Percentiles rank a stretch among this genome's conserved stretches.
Conservation (phyloP, 2,329 filamentous ascomycete species). For the Fusarium anguioides region DNA sequence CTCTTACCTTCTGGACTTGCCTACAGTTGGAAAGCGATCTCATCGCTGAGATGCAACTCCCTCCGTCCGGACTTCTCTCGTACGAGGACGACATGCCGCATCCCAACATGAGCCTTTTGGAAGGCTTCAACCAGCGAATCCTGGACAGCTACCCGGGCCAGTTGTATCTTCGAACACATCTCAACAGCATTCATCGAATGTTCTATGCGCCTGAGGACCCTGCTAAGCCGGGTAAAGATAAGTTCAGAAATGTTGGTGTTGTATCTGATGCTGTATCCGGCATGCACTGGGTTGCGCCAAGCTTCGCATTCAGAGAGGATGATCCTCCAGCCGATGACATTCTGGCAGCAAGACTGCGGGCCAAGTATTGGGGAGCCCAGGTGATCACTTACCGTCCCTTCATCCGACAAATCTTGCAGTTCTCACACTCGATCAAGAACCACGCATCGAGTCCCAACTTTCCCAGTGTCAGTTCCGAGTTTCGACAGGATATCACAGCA, state of each 20-base stretch:
- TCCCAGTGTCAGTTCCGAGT: slow-evolving; percentile 49
- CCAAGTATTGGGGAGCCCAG: slow-evolving; percentile 93
- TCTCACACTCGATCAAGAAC: slow-evolving; percentile 53
- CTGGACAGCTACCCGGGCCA: slow-evolving; percentile 71
- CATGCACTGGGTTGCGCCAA: slow-evolving; percentile 60
- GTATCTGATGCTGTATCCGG: slow-evolving; percentile 57
- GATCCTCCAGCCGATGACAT: slow-evolving; percentile 81
- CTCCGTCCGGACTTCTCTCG: slow-evolving; percentile 69
- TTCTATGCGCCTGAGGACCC: slow-evolving; percentile 62
- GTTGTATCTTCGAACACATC: slow-evolving; percentile 70
- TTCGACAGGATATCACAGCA: slow-evolving; percentile 51
- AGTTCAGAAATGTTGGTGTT: slow-evolving; percentile 60
- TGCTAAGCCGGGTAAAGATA: slow-evolving; percentile 48
- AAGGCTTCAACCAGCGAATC: slow-evolving; percentile 59
- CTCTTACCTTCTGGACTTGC: slow-evolving; percentile 92
- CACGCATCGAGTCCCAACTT: slow-evolving; percentile 51
- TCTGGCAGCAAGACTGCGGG: slow-evolving; percentile 83
- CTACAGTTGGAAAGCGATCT: slow-evolving; percentile 95
- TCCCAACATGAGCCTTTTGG: slow-evolving; percentile 64
- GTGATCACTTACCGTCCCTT: slow-evolving; percentile 91
- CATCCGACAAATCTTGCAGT: slow-evolving; percentile 66
- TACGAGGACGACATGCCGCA: slow-evolving; percentile 74
- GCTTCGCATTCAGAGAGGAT: slow-evolving; percentile 69
- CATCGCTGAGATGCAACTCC: slow-evolving; percentile 81
- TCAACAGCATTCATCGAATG: slow-evolving; percentile 71